Base-by-base conservation (phyloP, 495 filamentous ascomycete genomes). In the Xylaria palmicola region DNA sequence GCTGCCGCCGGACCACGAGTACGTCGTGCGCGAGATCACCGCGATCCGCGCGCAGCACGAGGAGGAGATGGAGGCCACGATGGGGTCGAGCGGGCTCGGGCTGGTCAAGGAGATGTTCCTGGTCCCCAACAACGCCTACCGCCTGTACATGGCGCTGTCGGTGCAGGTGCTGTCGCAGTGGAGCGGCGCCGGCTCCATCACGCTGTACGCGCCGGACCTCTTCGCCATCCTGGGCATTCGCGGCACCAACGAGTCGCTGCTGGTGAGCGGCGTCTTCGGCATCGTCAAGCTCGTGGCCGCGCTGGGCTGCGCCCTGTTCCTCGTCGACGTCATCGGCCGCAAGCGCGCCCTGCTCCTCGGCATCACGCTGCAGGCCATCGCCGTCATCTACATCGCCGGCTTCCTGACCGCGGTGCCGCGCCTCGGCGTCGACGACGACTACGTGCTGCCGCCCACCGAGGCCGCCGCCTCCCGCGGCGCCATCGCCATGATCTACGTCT, bases 301-400 rank as follows among this genome's bases (percentile, higher is more conserved):
- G 17, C 63, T 90, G 24, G 44, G 83, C 40, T 90, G 87, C 65
- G 86, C 87, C 7, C 74, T 90, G 12, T 89, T 91, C 78, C 77
- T 92, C 17, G 85, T 92, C 62, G 88, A 92, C 61, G 78, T 88
- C 49, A 86, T 90, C 63, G 88, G 88, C 6, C 86, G 88, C 43
- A 88, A 89, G 71, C 84, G 88, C 30, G 79, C 88, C 1, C 75
- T 92, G 0, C 74, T 86, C 9, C 60, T 85, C 1, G 88, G 89
- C 5, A 90, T 90, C 52, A 72, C 76, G 24, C 72, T 88, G 1
- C 86, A 88, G 58, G 83, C 81, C 32, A 68, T 90, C 43, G 61
- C 85, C 10, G 87, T 90, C 84, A 64, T 88, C 65, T 90, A 90
- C 69, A 79, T 90, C 32, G 88, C 88, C 4, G 78, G 75, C 13